Base-by-base conservation (phyloP, 2,329 filamentous ascomycete genomes). In the Colletotrichum viniferum region DNA sequence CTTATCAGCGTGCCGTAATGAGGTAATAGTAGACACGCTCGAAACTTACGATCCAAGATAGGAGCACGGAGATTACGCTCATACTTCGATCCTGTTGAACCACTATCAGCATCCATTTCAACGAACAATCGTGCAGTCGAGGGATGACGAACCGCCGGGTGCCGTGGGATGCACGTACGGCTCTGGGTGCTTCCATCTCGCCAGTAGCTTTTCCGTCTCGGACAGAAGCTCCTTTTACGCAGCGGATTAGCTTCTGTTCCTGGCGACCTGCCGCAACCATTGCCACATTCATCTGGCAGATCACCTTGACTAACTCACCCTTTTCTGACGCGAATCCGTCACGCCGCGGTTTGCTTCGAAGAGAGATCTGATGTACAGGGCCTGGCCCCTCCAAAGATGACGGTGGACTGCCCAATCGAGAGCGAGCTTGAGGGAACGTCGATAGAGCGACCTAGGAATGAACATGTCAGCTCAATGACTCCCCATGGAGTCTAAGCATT, bases 141-240 rank as follows among this genome's bases (percentile, higher is more conserved):
- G 58, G 75, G 69, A 32, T 48, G 28, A 82, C 90, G 78, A 88
- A 97, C 96, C 97, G 90, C 97, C 97, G 13, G 97, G 97, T 52
- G 97, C 96, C 56, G 95, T 98, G 16, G 97, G 97, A 78, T 94
- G 92, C 79, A 91, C 89, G 84, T 98, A 98, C 36, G 97, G 96
- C 84, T 99, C 97, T 5, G 97, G 97, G 83, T 99, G 97, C 87
- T 98, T 98, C 96, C 96, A 99, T 85, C 93, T 94, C 81, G 97
- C 92, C 77, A 99, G 88, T 74, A 98, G 84, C 79, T 94, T 94
- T 85, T 98, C 96, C 6, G 97, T 96, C 87, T 98, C 96, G 77
- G 92, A 91, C 78, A 98, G 90, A 74, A 99, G 86, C 65, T 92
- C 92, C 97, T 99, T 78, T 5, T 10, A 30, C 36, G 9, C 7